Conservation (phyloP, 805 yeast genomes). For the Sugiyamaella boreocaroliniensis region DNA sequence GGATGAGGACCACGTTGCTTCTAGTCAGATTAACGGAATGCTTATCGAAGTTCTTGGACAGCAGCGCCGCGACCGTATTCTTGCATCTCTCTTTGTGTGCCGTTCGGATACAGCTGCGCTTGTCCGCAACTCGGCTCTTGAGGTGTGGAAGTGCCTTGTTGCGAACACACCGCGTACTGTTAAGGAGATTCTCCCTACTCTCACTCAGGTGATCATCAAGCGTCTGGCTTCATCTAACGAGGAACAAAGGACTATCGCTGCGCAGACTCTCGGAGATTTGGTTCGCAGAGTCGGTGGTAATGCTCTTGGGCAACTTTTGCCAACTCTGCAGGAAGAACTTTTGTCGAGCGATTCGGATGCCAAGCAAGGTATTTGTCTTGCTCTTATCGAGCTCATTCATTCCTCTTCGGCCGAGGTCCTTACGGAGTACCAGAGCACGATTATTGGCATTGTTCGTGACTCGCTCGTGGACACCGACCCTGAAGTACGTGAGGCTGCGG, state of each 20-base stretch:
- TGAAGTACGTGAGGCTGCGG: conserved; percentile 84
- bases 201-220: conserved; percentile 72
- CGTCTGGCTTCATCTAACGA: conserved; percentile 79
- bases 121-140: conserved; percentile 84
- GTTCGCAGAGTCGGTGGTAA: conserved; percentile 89
- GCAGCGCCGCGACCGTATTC: conserved; percentile 79
- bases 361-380: conserved; percentile 94
- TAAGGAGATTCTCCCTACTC: conserved; percentile 81
- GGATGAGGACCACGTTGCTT: conserved; percentile 35
- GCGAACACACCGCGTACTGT: conserved; percentile 93
- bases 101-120: conserved; percentile 85
- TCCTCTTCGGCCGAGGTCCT: conserved; percentile 62
- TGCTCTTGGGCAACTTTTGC: conserved; percentile 76
- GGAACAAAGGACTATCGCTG: conserved; percentile 78
- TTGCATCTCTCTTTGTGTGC: conserved; percentile 84
- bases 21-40: conserved; percentile 48
- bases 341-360: conserved; percentile 64
- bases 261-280: conserved; percentile 88
- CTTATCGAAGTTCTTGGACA: conserved; percentile 75
- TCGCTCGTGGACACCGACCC: conserved; percentile 71
- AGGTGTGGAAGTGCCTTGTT: conserved; percentile 94
- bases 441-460: conserved; percentile 68
- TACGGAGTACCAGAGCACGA: conserved; percentile 54
- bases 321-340: conserved; percentile 68
- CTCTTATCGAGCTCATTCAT: conserved; percentile 74